Evolutionary conservation across 176 grass and related monocot genomes (phyloP).

Genomic region (Aegilops speltoides): DNA sequence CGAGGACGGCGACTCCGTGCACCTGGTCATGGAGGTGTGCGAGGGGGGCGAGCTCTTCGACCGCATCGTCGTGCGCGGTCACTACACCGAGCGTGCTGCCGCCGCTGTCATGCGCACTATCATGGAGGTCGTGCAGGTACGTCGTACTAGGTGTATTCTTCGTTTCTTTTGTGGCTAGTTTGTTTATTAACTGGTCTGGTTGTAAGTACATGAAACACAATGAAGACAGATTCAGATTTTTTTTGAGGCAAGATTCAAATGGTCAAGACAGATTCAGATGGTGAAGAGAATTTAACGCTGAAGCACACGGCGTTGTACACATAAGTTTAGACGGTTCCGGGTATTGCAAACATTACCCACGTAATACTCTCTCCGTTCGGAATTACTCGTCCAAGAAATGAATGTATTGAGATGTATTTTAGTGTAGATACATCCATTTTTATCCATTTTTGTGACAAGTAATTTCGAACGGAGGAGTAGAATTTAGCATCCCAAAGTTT

Average conservation of each 20-base stretch:
- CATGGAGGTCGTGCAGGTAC: conserved; percentile 60
- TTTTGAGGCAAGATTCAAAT: not conserved
- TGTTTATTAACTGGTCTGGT: not conserved
- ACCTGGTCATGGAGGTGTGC: conserved; percentile 83
- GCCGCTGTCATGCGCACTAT: conserved; percentile 59
- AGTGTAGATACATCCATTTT: too few species aligned
- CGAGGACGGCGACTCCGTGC: conserved; percentile 65
- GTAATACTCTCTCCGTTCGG: too few species aligned
- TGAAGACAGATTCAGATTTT: not conserved
- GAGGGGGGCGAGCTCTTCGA: conserved; percentile 91
- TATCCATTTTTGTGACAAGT: too few species aligned
- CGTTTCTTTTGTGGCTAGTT: not conserved
- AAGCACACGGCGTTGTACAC: too few species aligned
- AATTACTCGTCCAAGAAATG: too few species aligned
- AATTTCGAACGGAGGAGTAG: not conserved
- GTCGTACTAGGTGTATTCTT: not conserved
- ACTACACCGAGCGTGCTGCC: conserved; percentile 67
- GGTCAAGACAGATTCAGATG: not conserved
- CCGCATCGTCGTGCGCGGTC: conserved; percentile 53
- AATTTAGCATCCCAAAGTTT: not conserved
- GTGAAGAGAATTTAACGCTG: not conserved
- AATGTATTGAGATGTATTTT: too few species aligned
- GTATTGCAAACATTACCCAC: not conserved
- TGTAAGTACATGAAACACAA: not conserved
- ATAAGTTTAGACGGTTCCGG: too few species aligned